Percentiles rank a stretch among this genome's conserved stretches.
Evolutionary conservation across 192 early-diverging fungal species (phyloP).

Genomic region (Umbelopsis isabellina): DNA sequence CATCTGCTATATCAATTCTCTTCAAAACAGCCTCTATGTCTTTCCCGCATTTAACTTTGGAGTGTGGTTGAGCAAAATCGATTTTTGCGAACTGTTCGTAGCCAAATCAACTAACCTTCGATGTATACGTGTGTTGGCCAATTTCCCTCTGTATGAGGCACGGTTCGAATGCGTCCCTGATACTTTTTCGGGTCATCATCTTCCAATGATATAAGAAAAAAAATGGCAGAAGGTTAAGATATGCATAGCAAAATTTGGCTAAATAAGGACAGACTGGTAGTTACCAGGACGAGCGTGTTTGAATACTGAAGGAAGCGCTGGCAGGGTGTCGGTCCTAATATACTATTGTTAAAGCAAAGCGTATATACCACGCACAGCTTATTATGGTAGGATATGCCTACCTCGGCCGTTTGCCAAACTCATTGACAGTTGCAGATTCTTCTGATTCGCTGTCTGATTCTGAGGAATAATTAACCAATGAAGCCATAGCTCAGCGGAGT

Average conservation of each 20-base stretch:
- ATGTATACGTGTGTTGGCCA: slow-evolving; percentile 52
- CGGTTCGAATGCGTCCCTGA: slow-evolving; percentile 37
- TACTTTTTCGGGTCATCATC: slow-evolving; percentile 18
- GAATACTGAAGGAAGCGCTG: neutral
- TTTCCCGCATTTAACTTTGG: neutral
- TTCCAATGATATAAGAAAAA: neutral
- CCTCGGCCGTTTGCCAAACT: neutral
- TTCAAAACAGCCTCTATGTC: neutral
- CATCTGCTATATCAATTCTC: neutral
- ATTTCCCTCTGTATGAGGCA: slow-evolving; percentile 44
- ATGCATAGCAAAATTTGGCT: neutral
- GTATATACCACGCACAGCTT: no score
- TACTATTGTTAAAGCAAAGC: no score
- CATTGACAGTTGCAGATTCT: neutral
- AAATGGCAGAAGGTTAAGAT: neutral
- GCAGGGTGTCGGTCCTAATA: neutral
- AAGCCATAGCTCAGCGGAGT: slow-evolving; percentile 14
- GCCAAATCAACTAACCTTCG: slow-evolving; percentile 27
- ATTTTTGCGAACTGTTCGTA: neutral
- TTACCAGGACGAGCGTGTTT: slow-evolving; percentile 8
- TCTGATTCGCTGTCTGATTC: slow-evolving; percentile 13
- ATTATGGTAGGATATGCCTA: neutral
- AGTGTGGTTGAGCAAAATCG: slow-evolving; percentile 7
- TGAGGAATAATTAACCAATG: slow-evolving; percentile 8
- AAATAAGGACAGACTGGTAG: neutral